Evolutionary conservation across 441 rosid species (phyloP), one percentile per base, ranked within the genome.

Genomic region (Bruguiera hainesii): DNA sequence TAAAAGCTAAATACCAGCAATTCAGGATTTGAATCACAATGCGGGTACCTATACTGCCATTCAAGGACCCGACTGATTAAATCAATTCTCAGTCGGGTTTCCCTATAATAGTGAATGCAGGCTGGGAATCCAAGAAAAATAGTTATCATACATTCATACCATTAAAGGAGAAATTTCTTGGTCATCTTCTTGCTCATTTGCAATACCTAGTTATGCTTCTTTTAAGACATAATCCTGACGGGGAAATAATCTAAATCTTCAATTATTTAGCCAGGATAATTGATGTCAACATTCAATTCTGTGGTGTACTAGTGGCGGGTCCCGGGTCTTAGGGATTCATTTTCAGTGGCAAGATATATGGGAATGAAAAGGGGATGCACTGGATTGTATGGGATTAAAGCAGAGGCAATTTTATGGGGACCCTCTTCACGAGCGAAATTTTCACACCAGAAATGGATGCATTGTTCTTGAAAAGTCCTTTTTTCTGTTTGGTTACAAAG

Each of bases 401-500:
- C 28, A 46, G 64, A 69, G 69, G 66, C 26, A 57, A 78, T 56
- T 70, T 69, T 60, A 71, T 75, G 51, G 62, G 25, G 18, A 15
- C 68, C 68, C 69, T 79, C 72, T 72, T 71, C 75, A 82, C 79
- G 63, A 68, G 67, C 60, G 9, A 71, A 73, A 19, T 61, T 71
- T 55, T 69, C 70, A 52, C 52, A 48, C n/a, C 60, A 71, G 33
- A 60, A 72, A 61, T 50, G 68, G 73, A 67, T 56, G 72, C 49
- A 19, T 60, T 61, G 73, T 57, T 37, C 70, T 71, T 42, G 69
- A 52, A 80, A 80, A 77, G 79, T 65, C 42, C 28, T 26, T 75
- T 79, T 84, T 79, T 71, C 75, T 80, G 73, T 72, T 74, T 60
- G 77, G 58, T 73, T 64, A 62, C 72, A 19, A 52, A 64, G 29